phyloP scores from a whole-genome alignment of 495 filamentous ascomycete species.

The Annulohypoxylon stygium region DNA sequence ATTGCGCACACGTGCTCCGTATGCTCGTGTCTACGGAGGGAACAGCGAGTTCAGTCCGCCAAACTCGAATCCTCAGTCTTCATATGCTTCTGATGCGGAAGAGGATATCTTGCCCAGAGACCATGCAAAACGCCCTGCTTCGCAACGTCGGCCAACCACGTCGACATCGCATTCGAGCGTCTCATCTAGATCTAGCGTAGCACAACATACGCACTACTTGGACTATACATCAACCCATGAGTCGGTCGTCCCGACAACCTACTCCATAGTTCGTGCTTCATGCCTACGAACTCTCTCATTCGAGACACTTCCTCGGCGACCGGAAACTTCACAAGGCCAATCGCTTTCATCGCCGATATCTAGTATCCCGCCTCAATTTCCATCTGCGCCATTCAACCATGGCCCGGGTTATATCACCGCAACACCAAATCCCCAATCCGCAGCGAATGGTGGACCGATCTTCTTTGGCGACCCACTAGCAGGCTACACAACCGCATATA shows the following conservation, averaged over 20 bases:
- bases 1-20: conserved; percentile 63
- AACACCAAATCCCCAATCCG: conserved; percentile 53
- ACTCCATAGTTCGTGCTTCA: conserved; percentile 85
- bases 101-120: conserved; percentile 52
- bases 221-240: conserved; percentile 90
- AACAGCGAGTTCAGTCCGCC: conserved; percentile 56
- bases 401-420: conserved; percentile 51
- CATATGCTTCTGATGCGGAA: conserved; percentile 61
- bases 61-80: conserved; percentile 56
- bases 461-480: conserved; percentile 86
- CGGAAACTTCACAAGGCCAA: conserved; percentile 49
- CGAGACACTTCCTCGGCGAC: conserved; percentile 81
- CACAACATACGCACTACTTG: conserved; percentile 83
- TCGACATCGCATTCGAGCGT: conserved; percentile 60
- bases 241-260: conserved; percentile 79
- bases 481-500: conserved; percentile 92
- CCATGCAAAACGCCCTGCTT: conserved; percentile 19
- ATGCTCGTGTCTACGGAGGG: conserved; percentile 61
- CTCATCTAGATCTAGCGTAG: conserved; percentile 60
- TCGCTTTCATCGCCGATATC: conserved; percentile 39
- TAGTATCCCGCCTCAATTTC: conserved; percentile 40
- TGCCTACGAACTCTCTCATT: conserved; percentile 88
- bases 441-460: conserved; percentile 74
- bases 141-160: conserved; percentile 45
- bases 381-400: conserved; percentile 52